A percentile compares a stretch with the other conserved stretches of the same genome.
Conservation (phyloP, 331 rosid species). For the Ulmus americana region DNA sequence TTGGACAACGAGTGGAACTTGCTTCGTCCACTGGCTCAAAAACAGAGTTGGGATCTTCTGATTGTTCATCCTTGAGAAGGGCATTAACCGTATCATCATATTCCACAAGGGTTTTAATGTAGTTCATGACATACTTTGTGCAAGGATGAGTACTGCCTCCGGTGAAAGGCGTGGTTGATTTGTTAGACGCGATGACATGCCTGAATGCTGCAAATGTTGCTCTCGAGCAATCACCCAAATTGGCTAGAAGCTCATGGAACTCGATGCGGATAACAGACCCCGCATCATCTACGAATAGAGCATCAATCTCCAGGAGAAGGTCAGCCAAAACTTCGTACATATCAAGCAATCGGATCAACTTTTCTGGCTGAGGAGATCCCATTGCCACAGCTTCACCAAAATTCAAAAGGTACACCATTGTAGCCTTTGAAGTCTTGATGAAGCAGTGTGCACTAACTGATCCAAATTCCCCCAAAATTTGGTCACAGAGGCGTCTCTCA, state of each 20-base stretch:
- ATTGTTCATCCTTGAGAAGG: conserved; percentile 34
- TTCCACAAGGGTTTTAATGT: conserved; percentile 33
- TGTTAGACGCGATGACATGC: conserved; percentile 37
- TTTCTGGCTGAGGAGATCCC: conserved; percentile 41
- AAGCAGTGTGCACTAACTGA: conserved; percentile 35
- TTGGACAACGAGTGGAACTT: conserved; percentile 19
- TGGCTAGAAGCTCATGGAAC: conserved; percentile 38
- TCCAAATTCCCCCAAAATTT: conserved; percentile 41
- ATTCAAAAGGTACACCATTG: conserved; percentile 37
- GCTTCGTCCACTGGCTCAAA: conserved; percentile 11
- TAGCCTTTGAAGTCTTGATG: conserved; percentile 39
- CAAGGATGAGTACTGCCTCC: conserved; percentile 59
- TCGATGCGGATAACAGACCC: conserved; percentile 35
- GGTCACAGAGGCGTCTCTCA: conserved; percentile 46
- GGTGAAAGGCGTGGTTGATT: conserved; percentile 32
- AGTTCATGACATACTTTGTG: conserved; percentile 66
- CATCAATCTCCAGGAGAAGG: conserved; percentile 33
- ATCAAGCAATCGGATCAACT: conserved; percentile 52
- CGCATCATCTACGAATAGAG: conserved; percentile 39
- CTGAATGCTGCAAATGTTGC: conserved; percentile 41
- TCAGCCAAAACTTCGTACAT: conserved; percentile 52
- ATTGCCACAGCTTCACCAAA: conserved; percentile 53
- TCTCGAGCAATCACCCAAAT: conserved; percentile 31
- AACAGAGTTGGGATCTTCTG: conserved; percentile 7
- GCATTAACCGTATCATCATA: conserved; percentile 33